Conservation (phyloP, 768 basidiomycete genomes). For the Cystobasidium onofrii region DNA sequence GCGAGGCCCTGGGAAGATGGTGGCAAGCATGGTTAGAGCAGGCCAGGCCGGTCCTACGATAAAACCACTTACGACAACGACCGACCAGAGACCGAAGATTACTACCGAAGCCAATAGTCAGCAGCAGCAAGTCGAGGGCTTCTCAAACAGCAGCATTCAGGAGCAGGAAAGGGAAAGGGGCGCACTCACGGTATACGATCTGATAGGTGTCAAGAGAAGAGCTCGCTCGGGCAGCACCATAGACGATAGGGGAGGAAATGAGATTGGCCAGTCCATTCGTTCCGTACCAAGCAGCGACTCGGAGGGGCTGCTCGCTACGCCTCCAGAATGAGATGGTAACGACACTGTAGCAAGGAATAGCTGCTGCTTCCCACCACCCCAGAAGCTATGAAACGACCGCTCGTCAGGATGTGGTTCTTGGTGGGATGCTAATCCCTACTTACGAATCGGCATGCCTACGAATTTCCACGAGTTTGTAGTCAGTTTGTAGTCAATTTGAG, state of each 20-base stretch:
- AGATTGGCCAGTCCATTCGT: not conserved
- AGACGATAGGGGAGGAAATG: not conserved
- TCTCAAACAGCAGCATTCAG: too few relatives aligned
- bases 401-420: too few relatives aligned
- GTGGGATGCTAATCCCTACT: too few relatives aligned
- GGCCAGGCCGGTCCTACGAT: too few relatives aligned
- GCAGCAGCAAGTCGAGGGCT: not conserved
- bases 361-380: not conserved
- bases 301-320: not conserved
- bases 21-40: too few relatives aligned
- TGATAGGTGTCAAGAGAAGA: slow-evolving; percentile 11
- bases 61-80: not conserved
- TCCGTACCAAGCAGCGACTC: slow-evolving; percentile 8
- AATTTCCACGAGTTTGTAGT: too few relatives aligned
- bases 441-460: too few relatives aligned
- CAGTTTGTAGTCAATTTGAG: too few relatives aligned
- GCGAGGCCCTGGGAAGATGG: not conserved
- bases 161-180: not conserved
- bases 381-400: too few relatives aligned
- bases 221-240: not conserved
- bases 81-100: not conserved
- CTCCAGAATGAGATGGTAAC: not conserved
- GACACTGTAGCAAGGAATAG: not conserved
- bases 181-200: not conserved
- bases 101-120: not conserved